Evolutionary conservation across 495 filamentous ascomycete species (phyloP), one percentile per base, ranked within the genome.

Genomic region (Pseudotulostoma volvatum): DNA sequence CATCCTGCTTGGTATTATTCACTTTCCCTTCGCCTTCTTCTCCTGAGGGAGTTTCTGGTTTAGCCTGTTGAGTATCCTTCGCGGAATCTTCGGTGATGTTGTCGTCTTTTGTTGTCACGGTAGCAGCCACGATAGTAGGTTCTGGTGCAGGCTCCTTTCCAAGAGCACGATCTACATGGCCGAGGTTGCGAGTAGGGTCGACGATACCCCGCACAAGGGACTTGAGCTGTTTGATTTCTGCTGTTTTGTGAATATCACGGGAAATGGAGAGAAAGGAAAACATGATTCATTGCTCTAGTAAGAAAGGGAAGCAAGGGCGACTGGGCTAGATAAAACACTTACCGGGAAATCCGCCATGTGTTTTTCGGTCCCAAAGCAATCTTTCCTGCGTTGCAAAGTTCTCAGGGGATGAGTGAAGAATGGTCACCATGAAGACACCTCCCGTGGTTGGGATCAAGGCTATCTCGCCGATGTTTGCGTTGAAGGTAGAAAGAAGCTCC

Each of bases 401-500:
- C 8, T 49, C 45, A n/a, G 19, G 9, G 4, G 44, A 47, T 7
- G 47, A 43, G 48, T 65, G 56, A 44, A 65, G 60, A 28, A 85
- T 73, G 34, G 77, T 67, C 3, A 93, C 72, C 9, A 70, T 66
- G 53, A 97, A 97, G 16, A 80, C 57, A 0, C 90, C 90, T 17
- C 90, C 87, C 0, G 84, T 93, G 13, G 75, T 53, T 0, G 90
- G 90, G 31, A 88, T 70, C 0, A 97, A 74, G n/a, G 90, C 74
- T 9, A 97, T 79, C 57, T 96, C 88, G 33, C 88, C 86, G 0
- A 97, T 68, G 39, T 76, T 67, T 9, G 76, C 86, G 36, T 71
- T 68, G 64, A 97, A 97, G 4, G 90, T 97, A n/a, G 84, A 90
- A 42, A 97, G 77, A 38, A 97, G 82, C 60, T 97, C 90, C 73